Conservation (phyloP, 306 rosid species). For the Hylodesmum podocarpum region DNA sequence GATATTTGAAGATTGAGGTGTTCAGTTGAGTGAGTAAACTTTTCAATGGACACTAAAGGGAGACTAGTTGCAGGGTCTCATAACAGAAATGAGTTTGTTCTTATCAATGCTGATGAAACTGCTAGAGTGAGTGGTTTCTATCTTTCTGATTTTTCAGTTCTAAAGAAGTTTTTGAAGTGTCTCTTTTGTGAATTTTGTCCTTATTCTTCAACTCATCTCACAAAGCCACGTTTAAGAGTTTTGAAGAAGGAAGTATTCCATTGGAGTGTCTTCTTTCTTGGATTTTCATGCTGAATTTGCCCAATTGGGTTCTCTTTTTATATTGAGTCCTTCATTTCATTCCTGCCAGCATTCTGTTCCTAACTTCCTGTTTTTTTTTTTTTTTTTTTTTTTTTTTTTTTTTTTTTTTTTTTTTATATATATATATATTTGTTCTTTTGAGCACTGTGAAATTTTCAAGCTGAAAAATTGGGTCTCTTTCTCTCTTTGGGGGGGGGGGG, state of each 20-base stretch:
- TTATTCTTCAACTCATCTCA: conserved; percentile 6
- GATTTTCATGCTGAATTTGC: conserved; percentile 23
- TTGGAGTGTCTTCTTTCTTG: background rate
- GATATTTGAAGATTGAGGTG: conserved; percentile 24
- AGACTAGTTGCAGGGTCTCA: conserved; percentile 77
- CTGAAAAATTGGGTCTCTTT: conserved; percentile 1
- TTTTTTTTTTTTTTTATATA: background rate
- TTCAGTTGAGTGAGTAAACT: conserved; percentile 17
- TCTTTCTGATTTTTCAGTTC: background rate
- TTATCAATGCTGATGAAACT: conserved; percentile 81
- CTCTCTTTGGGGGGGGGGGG: background rate
- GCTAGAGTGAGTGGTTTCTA: conserved; percentile 54
- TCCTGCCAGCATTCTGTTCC: background rate
- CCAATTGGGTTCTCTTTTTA: background rate
- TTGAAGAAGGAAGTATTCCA: conserved; percentile 3
- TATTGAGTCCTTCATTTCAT: conserved; percentile 10
- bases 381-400: background rate
- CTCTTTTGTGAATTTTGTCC: background rate
- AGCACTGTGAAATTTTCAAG: background rate
- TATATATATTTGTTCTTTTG: background rate
- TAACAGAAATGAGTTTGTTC: conserved; percentile 78
- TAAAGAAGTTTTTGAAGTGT: conserved; percentile 1
- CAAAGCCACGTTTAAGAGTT: background rate
- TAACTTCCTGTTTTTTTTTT: background rate
- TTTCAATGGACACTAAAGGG: conserved; percentile 65